A percentile compares a stretch with the other conserved stretches of the same genome.
Conservation (phyloP, 768 basidiomycete genomes). For the Hygrophorus pudorinus region DNA sequence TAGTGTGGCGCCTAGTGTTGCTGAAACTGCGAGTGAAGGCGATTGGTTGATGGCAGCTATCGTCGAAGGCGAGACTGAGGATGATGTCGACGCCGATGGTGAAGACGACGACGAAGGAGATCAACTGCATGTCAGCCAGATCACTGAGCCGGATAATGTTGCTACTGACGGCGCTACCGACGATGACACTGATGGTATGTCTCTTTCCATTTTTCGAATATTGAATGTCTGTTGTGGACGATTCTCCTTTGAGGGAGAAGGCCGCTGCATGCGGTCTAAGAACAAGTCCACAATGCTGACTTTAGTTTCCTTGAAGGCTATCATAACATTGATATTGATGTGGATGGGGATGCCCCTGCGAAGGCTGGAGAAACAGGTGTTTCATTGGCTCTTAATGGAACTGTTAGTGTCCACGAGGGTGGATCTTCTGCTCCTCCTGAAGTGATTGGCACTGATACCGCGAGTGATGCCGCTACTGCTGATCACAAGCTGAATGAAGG, state of each 20-base stretch:
- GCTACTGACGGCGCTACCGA: conserved; percentile 21
- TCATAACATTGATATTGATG: conserved; percentile 30
- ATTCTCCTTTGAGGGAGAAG: conserved; percentile 30
- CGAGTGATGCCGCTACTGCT: background rate
- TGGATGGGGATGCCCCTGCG: conserved; percentile 23
- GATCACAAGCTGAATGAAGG: conserved; percentile 4
- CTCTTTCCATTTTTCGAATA: conserved; percentile 23
- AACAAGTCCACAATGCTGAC: conserved; percentile 44
- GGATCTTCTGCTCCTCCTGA: conserved; percentile 15
- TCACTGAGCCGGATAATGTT: conserved; percentile 27
- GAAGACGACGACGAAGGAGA: conserved; percentile 37
- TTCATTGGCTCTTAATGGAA: conserved; percentile 16
- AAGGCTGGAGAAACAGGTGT: conserved; percentile 10
- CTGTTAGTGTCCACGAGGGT: conserved; percentile 16
- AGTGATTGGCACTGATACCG: conserved; percentile 7
- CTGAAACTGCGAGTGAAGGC: conserved; percentile 68
- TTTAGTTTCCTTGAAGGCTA: conserved; percentile 40
- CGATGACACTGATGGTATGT: conserved; percentile 43
- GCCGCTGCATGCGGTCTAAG: conserved; percentile 31
- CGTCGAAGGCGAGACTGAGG: conserved; percentile 58
- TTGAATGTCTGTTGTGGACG: conserved; percentile 35
- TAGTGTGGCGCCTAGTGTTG: conserved; percentile 54
- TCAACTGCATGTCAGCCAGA: conserved; percentile 32
- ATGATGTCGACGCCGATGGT: conserved; percentile 27
- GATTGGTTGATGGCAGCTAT: conserved; percentile 91